A percentile compares a stretch with the other conserved stretches of the same genome.
Evolutionary conservation across 1,284 basidiomycete species (phyloP).

Genomic region (Leccinum griseonigrum): DNA sequence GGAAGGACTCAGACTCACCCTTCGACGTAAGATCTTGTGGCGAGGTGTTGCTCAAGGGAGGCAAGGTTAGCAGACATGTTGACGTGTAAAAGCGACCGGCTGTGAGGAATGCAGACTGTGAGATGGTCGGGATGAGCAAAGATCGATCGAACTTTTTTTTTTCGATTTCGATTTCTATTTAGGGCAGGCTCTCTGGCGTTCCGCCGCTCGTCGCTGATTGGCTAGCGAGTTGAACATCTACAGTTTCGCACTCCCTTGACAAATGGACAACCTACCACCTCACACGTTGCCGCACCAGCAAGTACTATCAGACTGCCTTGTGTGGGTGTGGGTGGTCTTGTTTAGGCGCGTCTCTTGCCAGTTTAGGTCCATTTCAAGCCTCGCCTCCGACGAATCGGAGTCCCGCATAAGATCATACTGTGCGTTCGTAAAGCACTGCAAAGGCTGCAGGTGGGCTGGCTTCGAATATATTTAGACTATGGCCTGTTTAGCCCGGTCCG

Average conservation of each 20-base stretch:
- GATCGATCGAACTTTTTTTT: constrained; percentile 26
- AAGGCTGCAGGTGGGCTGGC: not conserved
- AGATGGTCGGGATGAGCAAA: constrained; percentile 26
- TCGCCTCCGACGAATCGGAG: not conserved
- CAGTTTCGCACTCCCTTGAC: not conserved
- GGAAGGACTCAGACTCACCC: constrained; percentile 62
- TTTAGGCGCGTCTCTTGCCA: constrained; percentile 1
- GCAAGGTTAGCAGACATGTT: constrained; percentile 72
- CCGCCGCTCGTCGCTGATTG: constrained; percentile 18
- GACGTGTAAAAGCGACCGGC: constrained; percentile 15
- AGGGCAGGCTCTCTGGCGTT: constrained; percentile 29
- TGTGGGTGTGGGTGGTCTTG: not conserved
- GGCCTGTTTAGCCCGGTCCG: not conserved
- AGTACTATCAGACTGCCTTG: not conserved
- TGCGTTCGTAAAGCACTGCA: not conserved
- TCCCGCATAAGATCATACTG: constrained; percentile 1
- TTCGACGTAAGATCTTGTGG: constrained; percentile 85
- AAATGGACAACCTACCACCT: not conserved
- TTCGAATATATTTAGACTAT: not conserved
- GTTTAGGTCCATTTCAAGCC: not conserved
- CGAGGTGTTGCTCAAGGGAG: constrained; percentile 84
- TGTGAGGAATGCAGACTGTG: constrained; percentile 16
- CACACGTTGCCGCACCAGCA: constrained; percentile 1
- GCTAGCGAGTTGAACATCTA: not conserved
- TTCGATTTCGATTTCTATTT: constrained; percentile 23